Base-by-base conservation (phyloP, 2,329 filamentous ascomycete species). In the Hirsutella minnesotensis region DNA sequence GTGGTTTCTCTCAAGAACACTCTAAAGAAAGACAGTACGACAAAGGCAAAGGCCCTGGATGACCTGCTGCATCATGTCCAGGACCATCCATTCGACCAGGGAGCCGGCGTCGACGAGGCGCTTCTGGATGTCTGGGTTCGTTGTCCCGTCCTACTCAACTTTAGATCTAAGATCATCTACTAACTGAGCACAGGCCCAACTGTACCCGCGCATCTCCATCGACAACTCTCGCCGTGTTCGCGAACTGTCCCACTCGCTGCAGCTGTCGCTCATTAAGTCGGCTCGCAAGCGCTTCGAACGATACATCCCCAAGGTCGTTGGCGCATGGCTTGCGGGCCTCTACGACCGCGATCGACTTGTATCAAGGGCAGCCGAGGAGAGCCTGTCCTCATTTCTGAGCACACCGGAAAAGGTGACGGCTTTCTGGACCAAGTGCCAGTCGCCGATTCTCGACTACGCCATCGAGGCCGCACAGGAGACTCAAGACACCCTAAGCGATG, bases 1-100 rank as follows among this genome's bases (percentile, higher is more conserved):
- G 79, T 90, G 31, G 88, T 96, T 13, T 79, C 81, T n/a, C 86
- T 95, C 66, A 94, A 95, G 63, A 95, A 94, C 53, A 65, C 95
- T 3, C 73, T 81, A 40, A 98, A 96, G 66, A 94, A 92, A 64
- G 90, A 95, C 65, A 83, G 81, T 55, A 94, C 80, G 10, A 98
- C 92, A 31, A 94, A 95, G 59, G 74, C 83, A 8, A 95, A 90
- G 60, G 90, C 86, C 0, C 68, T 98, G 22, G 89, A 96, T 53
- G 90, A 96, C 41, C 65, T 98, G 18, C 72, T 86, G 39, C 60
- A 73, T 29, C 75, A 83, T 56, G 68, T 86, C 33, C 69, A 72
- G 49, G 61, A 64, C 12, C 73, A 68, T 60, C 72, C 62, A 35
- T 72, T 59, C 58, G 74, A 71, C 47, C 54, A 70, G 43, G 67